Base-by-base conservation (phyloP, 2,329 filamentous ascomycete species). In the Chaetomium strumarium region DNA sequence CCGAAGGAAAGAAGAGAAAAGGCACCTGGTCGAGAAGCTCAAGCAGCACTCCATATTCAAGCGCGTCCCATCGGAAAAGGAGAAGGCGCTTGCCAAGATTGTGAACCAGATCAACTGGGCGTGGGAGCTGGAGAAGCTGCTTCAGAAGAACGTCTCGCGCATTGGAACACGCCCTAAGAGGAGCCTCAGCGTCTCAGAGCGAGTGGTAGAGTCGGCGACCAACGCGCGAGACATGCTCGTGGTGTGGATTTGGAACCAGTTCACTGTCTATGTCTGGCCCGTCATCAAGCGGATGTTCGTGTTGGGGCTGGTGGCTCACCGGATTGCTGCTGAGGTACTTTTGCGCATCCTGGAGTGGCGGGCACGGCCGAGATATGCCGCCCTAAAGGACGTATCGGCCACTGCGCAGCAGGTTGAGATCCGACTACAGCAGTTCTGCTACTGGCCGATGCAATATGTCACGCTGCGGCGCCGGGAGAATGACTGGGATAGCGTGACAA, bases 331-430 rank as follows among this genome's bases (percentile, higher is more conserved):
- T 17, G 93, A 99, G 68, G 74, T 86, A 45, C 73, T 96, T 12
- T 74, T 99, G 29, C 74, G 79, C 19, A 67, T 96, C 29, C 75
- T 99, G 12, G 92, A 97, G 70, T 97, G 91, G 83, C 84, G 90
- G 33, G 77, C 84, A 20, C 81, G 85, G 43, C 86, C 88, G 8
- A 84, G 86, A 39, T 85, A 85, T 46, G 85, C 90, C 38, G 93
- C 93, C 0, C 72, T 99, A 51, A 97, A 97, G 67, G 93, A 99
- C 66, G 83, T 97, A 41, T 97, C 91, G 31, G 93, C 93, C 13
- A 97, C 92, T 0, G 93, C 93, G 20, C 93, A 99, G 67, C 93
- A 99, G 69, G 85, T 99, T 34, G 93, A 99, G 70, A 96, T 99
- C 59, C 87, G 93, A 5, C 78, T 99, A 19, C 90, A 97, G 66